Conservation (phyloP, 2,329 filamentous ascomycete species). For the Metarhizium sp. region DNA sequence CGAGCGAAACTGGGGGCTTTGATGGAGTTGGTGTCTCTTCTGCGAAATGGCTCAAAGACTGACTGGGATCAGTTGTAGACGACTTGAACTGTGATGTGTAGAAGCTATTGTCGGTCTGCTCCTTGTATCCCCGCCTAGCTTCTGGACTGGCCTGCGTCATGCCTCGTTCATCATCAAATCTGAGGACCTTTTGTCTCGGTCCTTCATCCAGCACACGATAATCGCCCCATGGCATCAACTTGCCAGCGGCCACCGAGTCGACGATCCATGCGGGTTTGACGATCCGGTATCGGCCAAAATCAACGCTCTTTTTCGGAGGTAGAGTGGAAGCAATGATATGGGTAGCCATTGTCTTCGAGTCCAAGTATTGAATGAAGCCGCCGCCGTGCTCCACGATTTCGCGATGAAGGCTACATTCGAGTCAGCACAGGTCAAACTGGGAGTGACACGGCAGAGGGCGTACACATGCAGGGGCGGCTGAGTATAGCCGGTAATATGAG, state of each 20-base stretch:
- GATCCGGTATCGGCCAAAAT: slow-evolving; percentile 80
- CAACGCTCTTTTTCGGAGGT: slow-evolving; percentile 85
- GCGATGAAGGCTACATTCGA: slow-evolving; percentile 51
- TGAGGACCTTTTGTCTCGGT: slow-evolving; percentile 68
- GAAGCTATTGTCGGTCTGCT: slow-evolving; percentile 75
- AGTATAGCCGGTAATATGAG: slow-evolving; percentile 91
- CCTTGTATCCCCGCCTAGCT: slow-evolving; percentile 56
- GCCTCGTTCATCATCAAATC: slow-evolving; percentile 50
- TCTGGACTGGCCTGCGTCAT: slow-evolving; percentile 55
- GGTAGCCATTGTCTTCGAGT: slow-evolving; percentile 88
- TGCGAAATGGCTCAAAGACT: slow-evolving; percentile 17
- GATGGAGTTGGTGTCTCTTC: slow-evolving; percentile 18
- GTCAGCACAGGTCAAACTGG: slow-evolving; percentile 8
- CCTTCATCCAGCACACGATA: slow-evolving; percentile 84
- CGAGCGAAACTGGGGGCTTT: background rate
- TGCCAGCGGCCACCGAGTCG: slow-evolving; percentile 76
- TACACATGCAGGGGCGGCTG: slow-evolving; percentile 80
- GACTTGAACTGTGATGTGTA: slow-evolving; percentile 63
- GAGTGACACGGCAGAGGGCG: slow-evolving; percentile 10
- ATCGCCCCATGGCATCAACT: slow-evolving; percentile 73
- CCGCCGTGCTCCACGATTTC: slow-evolving; percentile 91
- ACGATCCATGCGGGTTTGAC: slow-evolving; percentile 93
- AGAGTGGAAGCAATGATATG: slow-evolving; percentile 89
- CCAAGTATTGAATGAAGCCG: slow-evolving; percentile 87
- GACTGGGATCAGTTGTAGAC: slow-evolving; percentile 17